Evolutionary conservation across 768 basidiomycete genomes (phyloP).

Genomic region (Tricholoma bakamatsutake): DNA sequence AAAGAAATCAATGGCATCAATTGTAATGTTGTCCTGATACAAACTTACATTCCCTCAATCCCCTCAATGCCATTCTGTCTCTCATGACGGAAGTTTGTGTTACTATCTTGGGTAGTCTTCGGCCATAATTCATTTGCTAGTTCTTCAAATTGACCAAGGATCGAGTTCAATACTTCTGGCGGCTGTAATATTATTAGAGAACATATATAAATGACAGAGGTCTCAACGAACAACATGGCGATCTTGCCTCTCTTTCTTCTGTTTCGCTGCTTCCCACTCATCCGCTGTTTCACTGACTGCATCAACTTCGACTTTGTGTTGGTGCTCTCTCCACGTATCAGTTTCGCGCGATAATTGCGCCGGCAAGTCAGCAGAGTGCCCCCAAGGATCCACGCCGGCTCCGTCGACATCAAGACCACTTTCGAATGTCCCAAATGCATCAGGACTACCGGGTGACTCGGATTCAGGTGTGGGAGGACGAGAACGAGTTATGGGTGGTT

Average conservation of each 20-base stretch:
- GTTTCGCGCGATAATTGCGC: conserved; percentile 13
- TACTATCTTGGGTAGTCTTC: background rate
- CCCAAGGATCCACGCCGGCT: conserved; percentile 30
- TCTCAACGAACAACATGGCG: conserved; percentile 53
- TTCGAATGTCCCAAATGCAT: conserved; percentile 57
- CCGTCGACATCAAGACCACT: conserved; percentile 31
- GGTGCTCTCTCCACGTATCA: conserved; percentile 33
- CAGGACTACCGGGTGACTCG: conserved; percentile 34
- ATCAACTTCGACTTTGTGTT: conserved; percentile 12
- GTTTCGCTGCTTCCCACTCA: conserved; percentile 64
- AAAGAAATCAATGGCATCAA: background rate
- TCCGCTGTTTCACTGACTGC: conserved; percentile 27
- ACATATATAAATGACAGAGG: conserved; percentile 11
- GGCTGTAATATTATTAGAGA: conserved; percentile 39
- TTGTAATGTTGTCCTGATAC: background rate
- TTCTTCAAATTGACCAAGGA: conserved; percentile 49
- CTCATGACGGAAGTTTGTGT: conserved; percentile 20
- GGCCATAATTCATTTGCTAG: conserved; percentile 53
- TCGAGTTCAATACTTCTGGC: conserved; percentile 55
- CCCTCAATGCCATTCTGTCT: conserved; percentile 41
- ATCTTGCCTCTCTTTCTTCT: conserved; percentile 53
- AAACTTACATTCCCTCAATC: conserved; percentile 57
- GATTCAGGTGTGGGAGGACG: conserved; percentile 10
- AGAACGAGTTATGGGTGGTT: conserved; percentile 1
- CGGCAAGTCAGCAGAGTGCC: conserved; percentile 19